Evolutionary conservation across 495 filamentous ascomycete species (phyloP).

Genomic region (Neurospora sp.): DNA sequence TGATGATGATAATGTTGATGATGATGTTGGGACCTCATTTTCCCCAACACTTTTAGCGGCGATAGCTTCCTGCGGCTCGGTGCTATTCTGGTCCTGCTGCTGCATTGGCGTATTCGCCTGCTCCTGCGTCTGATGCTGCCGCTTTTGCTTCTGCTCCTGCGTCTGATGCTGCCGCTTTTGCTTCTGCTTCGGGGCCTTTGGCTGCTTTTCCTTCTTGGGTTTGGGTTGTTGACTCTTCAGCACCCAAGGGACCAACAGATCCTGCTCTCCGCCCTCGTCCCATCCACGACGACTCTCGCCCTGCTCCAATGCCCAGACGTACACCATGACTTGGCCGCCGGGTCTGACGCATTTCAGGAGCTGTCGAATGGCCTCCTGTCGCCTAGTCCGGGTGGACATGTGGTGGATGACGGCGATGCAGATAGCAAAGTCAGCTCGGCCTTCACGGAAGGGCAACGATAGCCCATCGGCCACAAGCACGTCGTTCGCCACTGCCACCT

Average conservation of each 20-base stretch:
- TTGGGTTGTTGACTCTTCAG: slow-evolving; percentile 33
- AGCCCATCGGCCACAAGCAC: slow-evolving; percentile 62
- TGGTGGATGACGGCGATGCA: slow-evolving; percentile 94
- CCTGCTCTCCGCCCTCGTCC: slow-evolving; percentile 78
- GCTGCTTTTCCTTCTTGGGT: slow-evolving; percentile 11
- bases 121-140: not conserved
- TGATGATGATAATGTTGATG: slow-evolving; percentile 1
- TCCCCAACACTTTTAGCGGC: slow-evolving; percentile 16
- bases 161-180: slow-evolving; percentile 1
- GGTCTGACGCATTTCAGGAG: slow-evolving; percentile 55
- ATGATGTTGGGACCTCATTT: not conserved
- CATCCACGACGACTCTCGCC: slow-evolving; percentile 81
- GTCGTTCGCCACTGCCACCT: slow-evolving; percentile 19
- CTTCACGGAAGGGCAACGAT: slow-evolving; percentile 57
- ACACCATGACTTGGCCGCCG: slow-evolving; percentile 64
- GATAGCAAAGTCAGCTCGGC: slow-evolving; percentile 81
- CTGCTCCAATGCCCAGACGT: slow-evolving; percentile 97
- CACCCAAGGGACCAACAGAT: slow-evolving; percentile 96
- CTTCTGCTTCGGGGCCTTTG: slow-evolving; percentile 4
- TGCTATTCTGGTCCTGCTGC: slow-evolving; percentile 1
- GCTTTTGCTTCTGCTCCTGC: slow-evolving; percentile 4
- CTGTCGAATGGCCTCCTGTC: slow-evolving; percentile 60
- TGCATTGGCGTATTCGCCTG: not conserved
- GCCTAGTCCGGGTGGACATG: slow-evolving; percentile 69
- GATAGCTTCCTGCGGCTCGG: not conserved